phyloP scores from a whole-genome alignment of 805 yeast species.

The Candida koratica region DNA sequence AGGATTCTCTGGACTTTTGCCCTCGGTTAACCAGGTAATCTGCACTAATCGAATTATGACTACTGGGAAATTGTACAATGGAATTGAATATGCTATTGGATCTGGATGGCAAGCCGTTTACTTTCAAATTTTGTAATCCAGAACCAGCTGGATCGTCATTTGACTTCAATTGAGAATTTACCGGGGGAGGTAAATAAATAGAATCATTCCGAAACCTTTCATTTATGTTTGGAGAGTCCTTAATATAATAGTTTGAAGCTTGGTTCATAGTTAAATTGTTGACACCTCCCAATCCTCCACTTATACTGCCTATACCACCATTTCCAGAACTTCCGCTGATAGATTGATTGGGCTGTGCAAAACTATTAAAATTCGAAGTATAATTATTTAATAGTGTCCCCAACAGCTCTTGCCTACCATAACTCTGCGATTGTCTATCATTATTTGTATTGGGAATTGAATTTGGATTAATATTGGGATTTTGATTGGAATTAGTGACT shows the following conservation, averaged over 20 bases:
- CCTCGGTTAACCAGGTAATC: constrained; percentile 14
- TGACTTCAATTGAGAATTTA: constrained; percentile 15
- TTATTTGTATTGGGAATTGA: constrained; percentile 6
- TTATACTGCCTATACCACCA: constrained; percentile 4
- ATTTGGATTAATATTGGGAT: neutral
- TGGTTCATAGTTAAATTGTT: constrained; percentile 1
- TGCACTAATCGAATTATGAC: constrained; percentile 33
- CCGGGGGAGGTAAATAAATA: constrained; percentile 37
- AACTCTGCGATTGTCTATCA: neutral
- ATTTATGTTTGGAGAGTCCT: constrained; percentile 1
- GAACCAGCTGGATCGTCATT: constrained; percentile 13
- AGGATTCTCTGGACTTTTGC: constrained; percentile 18
- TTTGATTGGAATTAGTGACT: neutral
- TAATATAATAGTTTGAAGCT: constrained; percentile 7
- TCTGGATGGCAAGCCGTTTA: constrained; percentile 19
- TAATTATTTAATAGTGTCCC: constrained; percentile 23
- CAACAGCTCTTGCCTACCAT: constrained; percentile 26
- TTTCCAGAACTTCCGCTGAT: constrained; percentile 5
- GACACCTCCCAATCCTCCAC: neutral
- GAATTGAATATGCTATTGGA: constrained; percentile 39
- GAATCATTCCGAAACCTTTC: constrained; percentile 36
- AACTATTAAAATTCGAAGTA: constrained; percentile 11
- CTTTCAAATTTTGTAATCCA: constrained; percentile 7
- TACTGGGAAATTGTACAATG: constrained; percentile 34
- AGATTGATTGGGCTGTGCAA: constrained; percentile 4